Conservation (phyloP, 2,329 filamentous ascomycete species). For the Cercospora zeae-maydis region DNA sequence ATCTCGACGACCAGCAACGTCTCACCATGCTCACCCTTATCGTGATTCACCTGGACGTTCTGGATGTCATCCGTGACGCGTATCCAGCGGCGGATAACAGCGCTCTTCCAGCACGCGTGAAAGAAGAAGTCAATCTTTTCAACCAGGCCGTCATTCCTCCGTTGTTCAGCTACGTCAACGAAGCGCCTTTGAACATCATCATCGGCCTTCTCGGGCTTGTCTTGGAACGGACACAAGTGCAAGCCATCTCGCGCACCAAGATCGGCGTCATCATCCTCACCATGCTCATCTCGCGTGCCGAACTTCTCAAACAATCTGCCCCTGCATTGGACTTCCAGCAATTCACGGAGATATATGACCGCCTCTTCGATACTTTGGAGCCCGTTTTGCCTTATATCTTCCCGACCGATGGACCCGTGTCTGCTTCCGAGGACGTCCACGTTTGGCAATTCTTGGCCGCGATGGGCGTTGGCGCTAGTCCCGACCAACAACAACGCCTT, state of each 20-base stretch:
- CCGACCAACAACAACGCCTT: slow-evolving; percentile 90
- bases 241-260: slow-evolving; percentile 78
- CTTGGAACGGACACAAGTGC: slow-evolving; percentile 75
- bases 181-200: slow-evolving; percentile 86
- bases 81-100: slow-evolving; percentile 67
- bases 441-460: slow-evolving; percentile 98
- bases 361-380: slow-evolving; percentile 82
- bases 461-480: slow-evolving; percentile 86
- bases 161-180: slow-evolving; percentile 83
- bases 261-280: slow-evolving; percentile 88
- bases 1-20: slow-evolving; percentile 86
- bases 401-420: slow-evolving; percentile 79
- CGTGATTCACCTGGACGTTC: slow-evolving; percentile 82
- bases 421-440: slow-evolving; percentile 72
- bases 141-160: slow-evolving; percentile 83
- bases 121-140: slow-evolving; percentile 92
- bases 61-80: slow-evolving; percentile 83
- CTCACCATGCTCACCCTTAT: slow-evolving; percentile 96
- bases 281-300: slow-evolving; percentile 88
- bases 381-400: slow-evolving; percentile 81
- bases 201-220: slow-evolving; percentile 84
- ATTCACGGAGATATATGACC: slow-evolving; percentile 79
- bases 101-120: slow-evolving; percentile 69
- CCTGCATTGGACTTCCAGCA: slow-evolving; percentile 71
- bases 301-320: slow-evolving; percentile 74